Percentiles rank a stretch among this genome's conserved stretches.
Conservation (phyloP, 2,329 filamentous ascomycete species). For the Exophiala viscosa region DNA sequence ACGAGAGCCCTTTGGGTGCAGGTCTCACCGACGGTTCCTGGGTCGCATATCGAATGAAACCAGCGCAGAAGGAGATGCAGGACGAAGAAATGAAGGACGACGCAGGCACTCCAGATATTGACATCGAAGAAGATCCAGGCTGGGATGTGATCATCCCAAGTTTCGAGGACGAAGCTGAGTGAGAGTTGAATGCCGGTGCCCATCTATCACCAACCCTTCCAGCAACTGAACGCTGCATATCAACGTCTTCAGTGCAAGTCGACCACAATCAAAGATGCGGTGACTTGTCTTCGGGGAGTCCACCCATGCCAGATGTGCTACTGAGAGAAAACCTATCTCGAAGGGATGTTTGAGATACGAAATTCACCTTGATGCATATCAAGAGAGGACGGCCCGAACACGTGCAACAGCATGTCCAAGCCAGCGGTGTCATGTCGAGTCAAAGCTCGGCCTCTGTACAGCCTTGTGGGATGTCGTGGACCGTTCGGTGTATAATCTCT, state of each 20-base stretch:
- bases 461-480: too few species aligned
- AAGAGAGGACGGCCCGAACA: too few species aligned
- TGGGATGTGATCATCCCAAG: slow-evolving; percentile 32
- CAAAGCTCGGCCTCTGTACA: too few species aligned
- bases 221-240: background rate
- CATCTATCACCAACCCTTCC: background rate
- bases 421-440: too few species aligned
- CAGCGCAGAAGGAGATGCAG: slow-evolving; percentile 10
- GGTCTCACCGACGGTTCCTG: slow-evolving; percentile 39
- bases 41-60: slow-evolving; percentile 39
- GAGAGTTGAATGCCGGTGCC: slow-evolving; percentile 2
- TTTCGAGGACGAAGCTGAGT: slow-evolving; percentile 30
- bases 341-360: too few species aligned
- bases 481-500: too few species aligned
- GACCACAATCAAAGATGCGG: too few species aligned
- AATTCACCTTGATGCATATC: too few species aligned
- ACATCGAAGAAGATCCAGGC: slow-evolving; percentile 28
- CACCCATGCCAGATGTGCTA: too few species aligned
- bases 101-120: slow-evolving; percentile 22
- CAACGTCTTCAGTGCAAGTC: background rate
- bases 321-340: too few species aligned
- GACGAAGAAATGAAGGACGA: slow-evolving; percentile 16
- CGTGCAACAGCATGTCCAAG: too few species aligned
- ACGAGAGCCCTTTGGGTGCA: slow-evolving; percentile 33
- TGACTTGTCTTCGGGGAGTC: too few species aligned